Base-by-base conservation (phyloP, 169 alveolate genomes). In the Plasmodium chabaudi region DNA sequence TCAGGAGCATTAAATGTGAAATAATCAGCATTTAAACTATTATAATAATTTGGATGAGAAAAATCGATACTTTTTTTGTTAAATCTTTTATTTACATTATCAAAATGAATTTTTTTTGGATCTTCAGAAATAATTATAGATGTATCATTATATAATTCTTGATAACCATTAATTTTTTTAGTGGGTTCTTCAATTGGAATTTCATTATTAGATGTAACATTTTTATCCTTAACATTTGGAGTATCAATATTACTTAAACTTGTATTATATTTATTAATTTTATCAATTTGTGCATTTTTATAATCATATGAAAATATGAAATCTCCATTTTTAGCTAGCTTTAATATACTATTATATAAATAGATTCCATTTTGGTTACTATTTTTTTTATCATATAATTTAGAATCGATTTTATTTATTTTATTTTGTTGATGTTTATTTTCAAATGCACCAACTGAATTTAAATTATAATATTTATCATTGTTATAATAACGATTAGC, bases 291-390 rank as follows among this genome's bases (percentile, higher is more conserved):
- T 9, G 13, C 15, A 34, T 61, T 77, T 49, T 57, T 63, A 13
- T 57, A 63, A 9, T 74, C 63, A 51, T 63, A 77, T 0, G 74
- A 23, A 10, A 77, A 63, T 17, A 77, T 5, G 2, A 77, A 77
- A 23, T 17, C 27, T 2, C 88, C 88, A 64, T 77, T 77, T 12
- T 77, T 44, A 15, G 65, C 75, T 63, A 77, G 21, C 44, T 77
- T 77, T 42, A 77, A 68, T 15, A 77, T 23, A 9, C 77, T 77
- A 42, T 64, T 63, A 44, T 77, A 77, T 27, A 77, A 77, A 77
- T 77, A 77, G 5, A 64, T 44, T 12, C 51, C 46, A 46, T 44
- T 68, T 1, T 19, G 0, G 15, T 5, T 39, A 27, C 68, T 57
- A 23, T 57, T 77, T 56, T 27, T 77, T 23, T 47, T 63, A 5